Base-by-base conservation (phyloP, 2,329 filamentous ascomycete species). In the Colletotrichum lindemuthianum region DNA sequence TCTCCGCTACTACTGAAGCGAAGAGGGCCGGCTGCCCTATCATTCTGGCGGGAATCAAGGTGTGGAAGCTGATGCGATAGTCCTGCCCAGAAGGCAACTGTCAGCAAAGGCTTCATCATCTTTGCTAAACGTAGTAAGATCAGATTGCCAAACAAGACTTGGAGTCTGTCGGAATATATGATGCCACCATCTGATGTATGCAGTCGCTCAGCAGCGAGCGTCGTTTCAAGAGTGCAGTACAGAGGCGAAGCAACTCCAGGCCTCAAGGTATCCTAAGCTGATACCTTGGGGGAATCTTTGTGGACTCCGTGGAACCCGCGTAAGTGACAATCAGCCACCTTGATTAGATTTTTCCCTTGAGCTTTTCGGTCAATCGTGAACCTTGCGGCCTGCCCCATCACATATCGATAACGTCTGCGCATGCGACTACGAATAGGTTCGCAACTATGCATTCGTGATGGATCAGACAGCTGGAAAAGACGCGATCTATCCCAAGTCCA, bases 1-100 rank as follows among this genome's bases (percentile, higher is more conserved):
- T 77, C 81, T 6, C 81, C 82, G 48, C 83, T 77, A 1, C 69
- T 16, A 8, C 72, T 73, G 68, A 86, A 84, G 9, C 67, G 71
- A 9, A 77, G 69, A 7, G 74, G 73, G 0, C 37, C 48, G 0
- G 47, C 50, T 10, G 39, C 50, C 32, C n/a, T 61, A 6, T 48
- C 47, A 13, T 33, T n/a, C 11, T 59, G 48, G 4, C 63, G 59
- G 7, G 36, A 49, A 7, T 39, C 36, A 4, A 52, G 13, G 7
- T 9, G 11, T 8, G 58, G 41, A 2, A 32, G 2, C 39, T 63
- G 58, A 2, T 12, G 15, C 2, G 63, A 52, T 6, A 56, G 13
- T 9, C 58, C 63, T 13, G 16, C 39, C 11, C 49, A 15, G 3
- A 61, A 3, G 47, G 10, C 45, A 3, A 44, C 36, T 3, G 48